Base-by-base conservation (phyloP, 169 alveolate species). In the Cystoisospora suis region DNA sequence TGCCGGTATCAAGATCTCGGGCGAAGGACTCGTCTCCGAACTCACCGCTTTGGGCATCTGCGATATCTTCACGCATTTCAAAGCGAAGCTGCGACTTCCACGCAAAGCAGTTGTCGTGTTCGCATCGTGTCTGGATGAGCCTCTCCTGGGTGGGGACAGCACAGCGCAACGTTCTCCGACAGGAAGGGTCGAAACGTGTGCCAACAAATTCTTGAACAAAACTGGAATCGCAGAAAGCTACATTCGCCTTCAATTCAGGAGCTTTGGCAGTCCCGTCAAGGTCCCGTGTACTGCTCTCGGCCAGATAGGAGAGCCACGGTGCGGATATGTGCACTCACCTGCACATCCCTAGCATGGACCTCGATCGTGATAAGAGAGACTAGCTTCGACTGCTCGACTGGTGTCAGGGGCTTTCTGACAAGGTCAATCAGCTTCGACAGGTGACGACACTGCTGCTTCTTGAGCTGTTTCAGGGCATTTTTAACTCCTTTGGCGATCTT, bases 321-420 rank as follows among this genome's bases (percentile, higher is more conserved):
- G n/a, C n/a, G n/a, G n/a, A n/a, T n/a, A n/a, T 53, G 65, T 53
- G 36, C 29, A 47, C 92, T 56, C 34, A 87, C 95, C 40, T 93
- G 95, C 87, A 97, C 97, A 69, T 97, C 99, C 81, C 98, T 94
- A 61, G 97, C 96, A 89, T 97, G 98, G 91, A 96, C 98, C 94
- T 98, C 99, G 88, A 98, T 96, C 29, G 99, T 97, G 93, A 98
- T 97, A 65, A 98, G 91, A n/a, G 99, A 97, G 88, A 97, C 96
- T 32, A 98, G 95, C 94, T 96, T 97, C 45, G 91, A 72, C 93
- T 99, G 94, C 40, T 96, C 97, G 61, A 94, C 94, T 92, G 92
- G 94, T 89, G 93, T 94, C 56, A 95, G 89, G 47, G 97, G 97
- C 91, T 96, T 96, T 92, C 98, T 93, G 53, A 97, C 96, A 93